Evolutionary conservation across 1,139 yeast species (phyloP).

Genomic region (Suhomyces bolitotheri): DNA sequence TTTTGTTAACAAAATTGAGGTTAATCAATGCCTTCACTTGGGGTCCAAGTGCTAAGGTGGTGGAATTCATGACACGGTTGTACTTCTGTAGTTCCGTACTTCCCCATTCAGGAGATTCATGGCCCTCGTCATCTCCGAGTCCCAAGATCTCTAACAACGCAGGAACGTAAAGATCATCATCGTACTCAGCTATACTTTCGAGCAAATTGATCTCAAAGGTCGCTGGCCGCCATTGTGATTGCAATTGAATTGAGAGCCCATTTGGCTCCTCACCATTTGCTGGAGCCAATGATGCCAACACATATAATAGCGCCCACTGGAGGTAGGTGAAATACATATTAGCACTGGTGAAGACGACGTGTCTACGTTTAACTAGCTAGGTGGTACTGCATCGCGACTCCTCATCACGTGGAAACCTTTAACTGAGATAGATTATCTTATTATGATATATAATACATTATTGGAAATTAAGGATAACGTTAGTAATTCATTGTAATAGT

Average conservation of each 20-base stretch:
- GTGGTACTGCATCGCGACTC: no score
- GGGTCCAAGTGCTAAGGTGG: slow-evolving; percentile 21
- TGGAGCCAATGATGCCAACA: neutral
- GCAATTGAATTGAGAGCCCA: slow-evolving; percentile 15
- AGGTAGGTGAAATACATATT: slow-evolving; percentile 1
- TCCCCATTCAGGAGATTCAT: slow-evolving; percentile 12
- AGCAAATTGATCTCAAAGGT: slow-evolving; percentile 51
- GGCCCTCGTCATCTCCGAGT: slow-evolving; percentile 30
- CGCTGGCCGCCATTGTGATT: slow-evolving; percentile 34
- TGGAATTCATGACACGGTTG: slow-evolving; percentile 31
- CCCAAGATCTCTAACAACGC: slow-evolving; percentile 42
- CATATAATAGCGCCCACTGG: neutral
- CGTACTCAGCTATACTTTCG: slow-evolving; percentile 55
- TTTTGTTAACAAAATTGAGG: slow-evolving; percentile 53
- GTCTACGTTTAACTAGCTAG: no score
- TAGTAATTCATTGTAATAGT: no score
- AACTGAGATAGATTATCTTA: no score
- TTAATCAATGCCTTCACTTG: slow-evolving; percentile 37
- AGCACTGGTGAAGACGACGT: slow-evolving; percentile 10
- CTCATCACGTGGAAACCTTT: no score
- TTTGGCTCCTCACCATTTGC: slow-evolving; percentile 2
- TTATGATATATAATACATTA: no score
- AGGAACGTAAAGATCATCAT: slow-evolving; percentile 50
- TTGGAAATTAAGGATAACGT: no score
- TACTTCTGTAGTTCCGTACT: slow-evolving; percentile 36